Evolutionary conservation across 2,329 filamentous ascomycete species (phyloP).

Genomic region (Aspergillus amoenus): DNA sequence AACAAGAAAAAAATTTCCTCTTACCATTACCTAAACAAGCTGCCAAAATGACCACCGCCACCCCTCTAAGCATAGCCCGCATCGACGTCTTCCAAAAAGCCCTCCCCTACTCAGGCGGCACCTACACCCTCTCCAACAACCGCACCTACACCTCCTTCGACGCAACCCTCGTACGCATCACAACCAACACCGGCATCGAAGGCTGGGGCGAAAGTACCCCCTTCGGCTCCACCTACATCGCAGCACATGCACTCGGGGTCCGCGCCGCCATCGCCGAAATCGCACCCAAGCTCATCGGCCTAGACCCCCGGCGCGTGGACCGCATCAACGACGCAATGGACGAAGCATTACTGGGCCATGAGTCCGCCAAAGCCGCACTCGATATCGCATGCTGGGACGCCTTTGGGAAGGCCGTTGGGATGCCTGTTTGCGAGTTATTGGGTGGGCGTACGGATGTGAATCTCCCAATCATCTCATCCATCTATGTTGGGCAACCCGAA

Average conservation of each 20-base stretch:
- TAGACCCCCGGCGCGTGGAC: conserved; percentile 26
- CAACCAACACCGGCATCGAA: conserved; percentile 20
- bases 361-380: conserved; percentile 23
- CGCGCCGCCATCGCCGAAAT: conserved; percentile 26
- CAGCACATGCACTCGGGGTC: conserved; percentile 22
- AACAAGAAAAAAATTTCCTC: no score
- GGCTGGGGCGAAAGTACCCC: conserved; percentile 30
- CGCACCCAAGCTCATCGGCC: conserved; percentile 23
- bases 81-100: conserved; percentile 26
- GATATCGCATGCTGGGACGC: conserved; percentile 27
- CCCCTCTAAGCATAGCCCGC: background rate
- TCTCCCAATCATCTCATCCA: conserved; percentile 19
- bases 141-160: conserved; percentile 23
- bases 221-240: conserved; percentile 21
- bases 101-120: conserved; percentile 22
- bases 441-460: conserved; percentile 20
- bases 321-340: conserved; percentile 31
- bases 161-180: conserved; percentile 28
- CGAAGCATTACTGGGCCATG: conserved; percentile 20
- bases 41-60: background rate
- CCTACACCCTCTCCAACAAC: conserved; percentile 17
- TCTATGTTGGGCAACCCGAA: background rate
- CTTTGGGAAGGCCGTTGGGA: conserved; percentile 23
- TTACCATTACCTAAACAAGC: no score
- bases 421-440: conserved; percentile 25